These are phyloP conservation scores for Abrus precatorius DNA, from an alignment of 306 rosid species.

Conservation along the genomic window DNA sequence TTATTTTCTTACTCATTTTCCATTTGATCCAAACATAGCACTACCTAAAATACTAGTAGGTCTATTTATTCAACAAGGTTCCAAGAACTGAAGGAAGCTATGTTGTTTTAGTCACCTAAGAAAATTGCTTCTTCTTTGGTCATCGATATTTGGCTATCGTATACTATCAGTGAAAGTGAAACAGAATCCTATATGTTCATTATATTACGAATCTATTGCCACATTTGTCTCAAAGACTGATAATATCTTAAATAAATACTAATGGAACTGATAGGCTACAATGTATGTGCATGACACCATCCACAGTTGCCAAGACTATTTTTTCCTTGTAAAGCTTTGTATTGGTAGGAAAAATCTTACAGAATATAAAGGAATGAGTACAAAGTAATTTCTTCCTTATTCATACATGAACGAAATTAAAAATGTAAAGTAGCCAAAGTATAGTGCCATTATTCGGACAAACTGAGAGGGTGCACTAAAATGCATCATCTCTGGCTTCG, in stretches of 20 bases:
- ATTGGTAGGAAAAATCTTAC: background rate
- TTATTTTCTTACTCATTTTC: no score
- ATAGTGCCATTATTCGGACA: background rate
- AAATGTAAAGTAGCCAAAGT: background rate
- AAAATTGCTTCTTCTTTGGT: background rate
- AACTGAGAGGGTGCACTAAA: background rate
- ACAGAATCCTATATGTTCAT: slow-evolving; percentile 2
- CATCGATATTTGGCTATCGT: background rate
- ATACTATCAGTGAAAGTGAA: background rate
- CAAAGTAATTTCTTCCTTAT: background rate
- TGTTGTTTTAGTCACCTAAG: background rate
- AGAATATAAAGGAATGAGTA: background rate
- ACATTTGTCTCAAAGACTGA: background rate
- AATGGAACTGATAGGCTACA: background rate
- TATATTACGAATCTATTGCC: background rate
- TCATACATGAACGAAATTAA: background rate
- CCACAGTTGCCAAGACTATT: background rate
- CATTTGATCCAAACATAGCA: no score
- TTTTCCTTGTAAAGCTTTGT: slow-evolving; percentile 13
- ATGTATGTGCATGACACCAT: background rate
- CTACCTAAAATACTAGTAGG: no score
- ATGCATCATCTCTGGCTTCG: background rate
- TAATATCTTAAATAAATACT: background rate
- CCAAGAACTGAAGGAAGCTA: background rate
- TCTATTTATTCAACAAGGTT: background rate